These are phyloP conservation scores for Calonectria henricotiae DNA, from an alignment of 2,329 filamentous ascomycete genomes.

Conservation along the genomic window DNA sequence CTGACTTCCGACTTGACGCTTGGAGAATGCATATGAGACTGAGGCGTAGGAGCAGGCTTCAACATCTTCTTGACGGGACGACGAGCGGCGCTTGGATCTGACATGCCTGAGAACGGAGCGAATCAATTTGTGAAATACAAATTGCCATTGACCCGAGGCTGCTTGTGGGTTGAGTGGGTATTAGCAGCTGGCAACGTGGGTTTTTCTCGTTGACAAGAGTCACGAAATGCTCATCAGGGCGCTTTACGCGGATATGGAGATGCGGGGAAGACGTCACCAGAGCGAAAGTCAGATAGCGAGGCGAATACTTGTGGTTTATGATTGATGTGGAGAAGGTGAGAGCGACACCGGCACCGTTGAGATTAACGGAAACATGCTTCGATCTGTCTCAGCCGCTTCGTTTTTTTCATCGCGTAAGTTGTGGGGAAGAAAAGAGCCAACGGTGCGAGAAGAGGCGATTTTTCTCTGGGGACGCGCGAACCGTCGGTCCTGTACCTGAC, in stretches of 20 bases:
- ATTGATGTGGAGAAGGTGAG: slow-evolving; percentile 21
- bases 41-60: slow-evolving; percentile 49
- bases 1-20: slow-evolving; percentile 52
- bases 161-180: neutral
- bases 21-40: slow-evolving; percentile 50
- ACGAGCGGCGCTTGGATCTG: slow-evolving; percentile 39
- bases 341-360: slow-evolving; percentile 39
- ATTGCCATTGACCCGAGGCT: slow-evolving; percentile 7
- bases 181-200: slow-evolving; percentile 14
- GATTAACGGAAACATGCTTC: slow-evolving; percentile 17
- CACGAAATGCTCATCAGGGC: neutral
- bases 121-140: slow-evolving; percentile 1
- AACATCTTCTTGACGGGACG: slow-evolving; percentile 47
- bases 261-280: neutral
- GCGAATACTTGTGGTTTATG: slow-evolving; percentile 6
- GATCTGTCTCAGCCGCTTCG: slow-evolving; percentile 33
- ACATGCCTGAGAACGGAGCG: slow-evolving; percentile 38
- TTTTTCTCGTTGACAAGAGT: neutral
- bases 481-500: slow-evolving; percentile 31
- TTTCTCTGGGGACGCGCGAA: slow-evolving; percentile 31
- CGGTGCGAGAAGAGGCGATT: slow-evolving; percentile 26
- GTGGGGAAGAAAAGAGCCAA: slow-evolving; percentile 34
- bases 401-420: slow-evolving; percentile 23
- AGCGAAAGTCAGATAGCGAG: neutral
- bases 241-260: slow-evolving; percentile 18